Evolutionary conservation across 148 eudicot species (phyloP).

Genomic region (Amaranthus hypochondriacus): DNA sequence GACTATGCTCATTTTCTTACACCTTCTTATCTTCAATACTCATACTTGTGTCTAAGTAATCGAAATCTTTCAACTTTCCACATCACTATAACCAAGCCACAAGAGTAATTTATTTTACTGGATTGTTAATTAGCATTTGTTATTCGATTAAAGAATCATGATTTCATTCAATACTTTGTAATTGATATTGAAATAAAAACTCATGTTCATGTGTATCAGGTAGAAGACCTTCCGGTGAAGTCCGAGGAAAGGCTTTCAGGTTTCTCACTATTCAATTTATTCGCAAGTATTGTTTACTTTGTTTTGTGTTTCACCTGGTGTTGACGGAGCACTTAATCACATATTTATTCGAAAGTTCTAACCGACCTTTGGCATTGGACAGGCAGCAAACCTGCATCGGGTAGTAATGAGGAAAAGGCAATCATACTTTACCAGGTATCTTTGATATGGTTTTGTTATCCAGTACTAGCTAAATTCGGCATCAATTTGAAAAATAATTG

Average conservation of each 20-base stretch:
- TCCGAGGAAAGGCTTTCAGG: slow-evolving; percentile 55
- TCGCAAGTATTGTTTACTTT: neutral
- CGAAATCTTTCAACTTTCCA: too few species aligned
- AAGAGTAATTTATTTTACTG: neutral
- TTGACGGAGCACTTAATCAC: neutral
- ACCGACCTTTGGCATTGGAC: slow-evolving; percentile 24
- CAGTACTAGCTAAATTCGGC: slow-evolving; percentile 6
- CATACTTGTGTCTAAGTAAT: too few species aligned
- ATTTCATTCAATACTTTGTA: too few species aligned
- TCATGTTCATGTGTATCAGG: slow-evolving; percentile 34
- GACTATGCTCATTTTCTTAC: too few species aligned
- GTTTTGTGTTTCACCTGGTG: neutral
- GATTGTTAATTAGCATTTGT: neutral
- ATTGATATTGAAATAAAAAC: too few species aligned
- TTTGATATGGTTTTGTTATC: slow-evolving; percentile 5
- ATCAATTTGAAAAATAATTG: neutral
- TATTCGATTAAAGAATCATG: too few species aligned
- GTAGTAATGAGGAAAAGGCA: slow-evolving; percentile 65
- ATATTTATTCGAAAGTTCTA: neutral
- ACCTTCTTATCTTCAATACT: too few species aligned
- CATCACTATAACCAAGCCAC: too few species aligned
- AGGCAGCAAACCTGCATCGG: slow-evolving; percentile 45
- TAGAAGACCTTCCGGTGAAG: slow-evolving; percentile 42
- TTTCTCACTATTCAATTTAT: slow-evolving; percentile 19
- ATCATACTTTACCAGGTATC: slow-evolving; percentile 89